These are phyloP conservation scores for Coniosporium tulheliwenetii DNA, from an alignment of 2,329 filamentous ascomycete genomes.

Conservation along the genomic window DNA sequence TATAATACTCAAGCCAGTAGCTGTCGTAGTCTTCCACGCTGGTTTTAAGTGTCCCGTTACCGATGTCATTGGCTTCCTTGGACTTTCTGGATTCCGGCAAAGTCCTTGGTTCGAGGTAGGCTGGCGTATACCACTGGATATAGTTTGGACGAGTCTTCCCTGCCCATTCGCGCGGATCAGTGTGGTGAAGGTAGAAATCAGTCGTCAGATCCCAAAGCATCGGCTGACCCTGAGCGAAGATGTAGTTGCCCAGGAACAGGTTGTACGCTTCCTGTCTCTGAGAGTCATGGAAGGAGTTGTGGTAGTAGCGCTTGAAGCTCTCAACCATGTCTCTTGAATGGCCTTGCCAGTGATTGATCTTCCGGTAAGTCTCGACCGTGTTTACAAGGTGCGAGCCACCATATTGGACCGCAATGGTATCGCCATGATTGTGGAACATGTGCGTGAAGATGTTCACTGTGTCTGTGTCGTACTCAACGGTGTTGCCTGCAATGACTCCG, in stretches of 20 bases:
- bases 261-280: conserved; percentile 98
- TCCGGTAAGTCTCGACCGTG: conserved; percentile 97
- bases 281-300: conserved; percentile 96
- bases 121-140: conserved; percentile 75
- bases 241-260: conserved; percentile 90
- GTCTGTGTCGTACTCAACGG: conserved; percentile 85
- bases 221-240: conserved; percentile 70
- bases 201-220: conserved; percentile 95
- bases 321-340: conserved; percentile 98
- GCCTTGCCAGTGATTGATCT: conserved; percentile 97
- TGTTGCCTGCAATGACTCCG: conserved; percentile 65
- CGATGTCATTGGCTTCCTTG: conserved; percentile 6
- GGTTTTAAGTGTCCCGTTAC: conserved; percentile 13
- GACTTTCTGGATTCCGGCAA: conserved; percentile 35
- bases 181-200: conserved; percentile 92
- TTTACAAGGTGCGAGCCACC: conserved; percentile 96
- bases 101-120: conserved; percentile 47
- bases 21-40: conserved; percentile 58
- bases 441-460: conserved; percentile 92
- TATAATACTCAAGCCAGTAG: conserved; percentile 96
- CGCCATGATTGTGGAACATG: conserved; percentile 93
- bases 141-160: conserved; percentile 52
- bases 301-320: conserved; percentile 97
- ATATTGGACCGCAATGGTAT: conserved; percentile 95
- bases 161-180: conserved; percentile 61